A percentile compares a stretch with the other conserved stretches of the same genome.
Conservation (phyloP, 164 flowering plant species). For the grape (Vitis vinifera) region ASM3070453v1 NC_081822.1:842001-842500, state of each 20-base stretch:
- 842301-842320: background rate
- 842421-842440: constrained; percentile 45
- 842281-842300: constrained; percentile 64
- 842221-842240: constrained; percentile 75
- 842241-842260: constrained; percentile 49
- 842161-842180: constrained; percentile 84
- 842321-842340: background rate
- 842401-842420: background rate
- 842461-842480: constrained; percentile 54
- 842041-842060: constrained; percentile 73
- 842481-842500: constrained; percentile 63
- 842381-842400: background rate
- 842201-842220: constrained; percentile 83
- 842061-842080: constrained; percentile 91
- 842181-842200: constrained; percentile 75
- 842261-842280: constrained; percentile 60
- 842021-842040: constrained; percentile 77
- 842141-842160: constrained; percentile 90
- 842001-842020: constrained; percentile 85
- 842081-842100: constrained; percentile 85
- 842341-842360: no score
- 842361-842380: no score
- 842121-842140: constrained; percentile 85
- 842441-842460: constrained; percentile 60
- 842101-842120: constrained; percentile 87